These are phyloP conservation scores for Diaporthe vaccinii DNA, from an alignment of 2,329 filamentous ascomycete genomes.

Conservation along the genomic window DNA sequence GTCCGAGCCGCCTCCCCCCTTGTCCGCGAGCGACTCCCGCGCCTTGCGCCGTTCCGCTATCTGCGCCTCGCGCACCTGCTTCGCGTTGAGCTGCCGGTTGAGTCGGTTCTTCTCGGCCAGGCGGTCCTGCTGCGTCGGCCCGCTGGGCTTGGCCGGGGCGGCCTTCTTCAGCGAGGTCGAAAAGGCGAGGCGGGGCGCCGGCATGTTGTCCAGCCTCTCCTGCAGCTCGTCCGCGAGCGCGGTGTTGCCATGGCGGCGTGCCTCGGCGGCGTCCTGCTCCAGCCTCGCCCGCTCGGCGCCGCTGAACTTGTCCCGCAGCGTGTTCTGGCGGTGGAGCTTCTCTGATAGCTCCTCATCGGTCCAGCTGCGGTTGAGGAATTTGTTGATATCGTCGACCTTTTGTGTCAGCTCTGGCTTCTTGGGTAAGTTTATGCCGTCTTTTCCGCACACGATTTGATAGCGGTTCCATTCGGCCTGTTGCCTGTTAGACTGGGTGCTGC, in stretches of 20 bases:
- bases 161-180: constrained; percentile 75
- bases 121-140: constrained; percentile 80
- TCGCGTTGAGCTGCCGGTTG: constrained; percentile 87
- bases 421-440: constrained; percentile 80
- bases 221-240: constrained; percentile 67
- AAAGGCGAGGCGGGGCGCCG: constrained; percentile 80
- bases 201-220: constrained; percentile 72
- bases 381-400: constrained; percentile 87
- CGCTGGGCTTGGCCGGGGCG: constrained; percentile 57
- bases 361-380: constrained; percentile 83
- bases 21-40: constrained; percentile 69
- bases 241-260: constrained; percentile 73
- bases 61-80: constrained; percentile 91
- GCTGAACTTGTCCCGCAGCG: constrained; percentile 75
- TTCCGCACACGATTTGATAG: constrained; percentile 80
- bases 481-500: constrained; percentile 3
- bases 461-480: constrained; percentile 81
- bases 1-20: constrained; percentile 67
- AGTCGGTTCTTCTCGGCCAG: constrained; percentile 86
- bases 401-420: constrained; percentile 75
- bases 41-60: constrained; percentile 80
- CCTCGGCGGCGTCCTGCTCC: constrained; percentile 74
- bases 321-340: constrained; percentile 80
- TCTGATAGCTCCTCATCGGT: constrained; percentile 85
- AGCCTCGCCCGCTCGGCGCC: constrained; percentile 78